Evolutionary conservation across 2,329 filamentous ascomycete species (phyloP), one percentile per base, ranked within the genome.

Genomic region (Ophiostoma sp.): DNA sequence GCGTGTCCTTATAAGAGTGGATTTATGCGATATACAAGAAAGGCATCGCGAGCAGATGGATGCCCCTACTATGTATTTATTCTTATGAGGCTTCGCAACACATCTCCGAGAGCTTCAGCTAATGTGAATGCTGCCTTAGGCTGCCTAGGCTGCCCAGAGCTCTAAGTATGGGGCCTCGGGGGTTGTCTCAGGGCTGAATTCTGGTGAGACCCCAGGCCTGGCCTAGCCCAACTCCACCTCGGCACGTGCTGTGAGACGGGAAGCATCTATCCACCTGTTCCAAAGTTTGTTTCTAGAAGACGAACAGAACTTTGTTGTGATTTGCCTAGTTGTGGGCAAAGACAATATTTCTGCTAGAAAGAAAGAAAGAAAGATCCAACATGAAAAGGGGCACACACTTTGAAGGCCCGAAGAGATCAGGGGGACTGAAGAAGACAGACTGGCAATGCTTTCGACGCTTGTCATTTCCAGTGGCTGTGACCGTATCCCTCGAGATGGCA

Each of bases 181-280:
- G 44, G 48, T 15, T 23, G 48, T 52, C 23, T 57, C 52, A n/a
- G 52, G 52, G 52, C 52, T 57, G 52, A 57, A 54, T 10, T 35
- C 31, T 64, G 7, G 36, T 11, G 11, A 13, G 13, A 36, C 44
- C 41, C 41, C 41, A 20, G 44, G 44, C 44, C 20, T n/a, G 11
- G 57, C 27, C 3, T 31, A 31, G 27, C 27, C 27, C 27, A 31
- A 15, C 60, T 64, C 60, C 60, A 64, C 60, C 33, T 33, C 13
- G 60, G n/a, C 60, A 64, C 60, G 60, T 64, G 60, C 33, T 33
- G 33, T 48, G 15, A 20, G 41, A 48, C 41, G 44, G 44, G 44
- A 48, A 48, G 44, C 44, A 48, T 44, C 41, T 44, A 15, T 44
- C 41, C 41, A 44, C 41, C 15, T 15, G 44, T 44, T 44, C 15